Conservation (phyloP, 208 protist genomes). For the Wallacemonas rigidus region DNA sequence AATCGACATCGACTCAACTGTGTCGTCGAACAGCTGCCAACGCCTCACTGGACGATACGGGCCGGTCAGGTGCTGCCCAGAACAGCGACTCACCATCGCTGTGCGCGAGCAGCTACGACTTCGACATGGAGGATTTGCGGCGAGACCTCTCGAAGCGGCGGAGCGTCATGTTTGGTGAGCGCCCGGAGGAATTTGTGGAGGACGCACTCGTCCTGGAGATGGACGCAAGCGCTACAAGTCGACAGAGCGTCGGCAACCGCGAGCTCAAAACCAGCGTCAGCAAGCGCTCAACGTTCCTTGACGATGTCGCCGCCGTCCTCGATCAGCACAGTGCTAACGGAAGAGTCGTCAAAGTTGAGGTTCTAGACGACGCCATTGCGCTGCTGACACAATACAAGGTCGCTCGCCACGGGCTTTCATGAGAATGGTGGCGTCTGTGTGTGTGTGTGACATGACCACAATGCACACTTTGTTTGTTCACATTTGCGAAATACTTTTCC, state of each 20-base stretch:
- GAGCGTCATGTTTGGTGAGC: slow-evolving; percentile 48
- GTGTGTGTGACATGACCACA: too few species aligned
- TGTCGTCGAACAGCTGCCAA: neutral
- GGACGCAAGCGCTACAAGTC: slow-evolving; percentile 3
- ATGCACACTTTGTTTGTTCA: too few species aligned
- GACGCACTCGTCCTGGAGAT: slow-evolving; percentile 15
- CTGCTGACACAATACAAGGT: slow-evolving; percentile 67
- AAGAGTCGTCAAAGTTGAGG: slow-evolving; percentile 39
- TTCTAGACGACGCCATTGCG: slow-evolving; percentile 50
- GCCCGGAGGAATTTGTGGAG: slow-evolving; percentile 15
- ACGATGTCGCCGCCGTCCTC: slow-evolving; percentile 55
- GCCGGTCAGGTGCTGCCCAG: neutral
- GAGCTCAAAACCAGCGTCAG: slow-evolving; percentile 17
- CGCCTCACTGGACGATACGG: neutral
- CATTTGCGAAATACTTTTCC: too few species aligned
- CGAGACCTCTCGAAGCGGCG: slow-evolving; percentile 51
- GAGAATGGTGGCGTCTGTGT: neutral
- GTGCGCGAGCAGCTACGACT: neutral
- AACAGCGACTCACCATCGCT: neutral
- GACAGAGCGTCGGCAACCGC: neutral
- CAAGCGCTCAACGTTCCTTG: slow-evolving; percentile 37
- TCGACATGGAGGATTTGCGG: slow-evolving; percentile 53
- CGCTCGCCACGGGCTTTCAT: slow-evolving; percentile 48
- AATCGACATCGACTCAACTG: too few species aligned
- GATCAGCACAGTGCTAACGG: slow-evolving; percentile 38